Base-by-base conservation (phyloP, 2,329 filamentous ascomycete genomes). In the Aspergillus novofumigatus region DNA sequence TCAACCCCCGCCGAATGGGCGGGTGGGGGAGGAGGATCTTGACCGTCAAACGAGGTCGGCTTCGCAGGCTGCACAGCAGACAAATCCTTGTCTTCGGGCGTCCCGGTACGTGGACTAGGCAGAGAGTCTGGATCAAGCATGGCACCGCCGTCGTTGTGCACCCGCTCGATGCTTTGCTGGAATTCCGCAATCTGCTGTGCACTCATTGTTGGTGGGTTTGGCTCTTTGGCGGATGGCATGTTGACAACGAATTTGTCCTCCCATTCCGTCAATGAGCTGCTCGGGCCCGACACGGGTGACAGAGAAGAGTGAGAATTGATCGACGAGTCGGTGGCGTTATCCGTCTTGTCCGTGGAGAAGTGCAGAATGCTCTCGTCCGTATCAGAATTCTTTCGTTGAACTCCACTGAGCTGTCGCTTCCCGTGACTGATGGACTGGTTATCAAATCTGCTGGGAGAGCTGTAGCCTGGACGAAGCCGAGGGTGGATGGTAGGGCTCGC, bases 231-330 rank as follows among this genome's bases (percentile, higher is more conserved):
- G 21, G 73, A 72, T 4, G 75, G 75, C 74, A 77, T 78, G 51
- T 77, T 68, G 35, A 77, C 72, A 48, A 77, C 74, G 58, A 77
- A 77, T 62, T 66, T 68, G 56, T 78, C 75, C 52, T 74, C 72
- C 69, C 73, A 71, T 41, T 73, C 70, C 14, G 67, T 71, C 25
- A 68, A 62, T 0, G 69, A 72, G 28, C 65, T 67, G 21, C 69
- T 62, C 23, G 68, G 67, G 1, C 65, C 66, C 5, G 69, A 71
- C 10, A 72, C 56, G 17, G 68, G 69, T 6, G 69, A 74, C 8
- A 71, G 55, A 2, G 69, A 69, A 21, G 61, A 58, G 48, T 67
- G 59, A 17, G 69, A 74, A 17, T 61, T 59, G 38, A 62, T 59
- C n/a, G 67, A 67, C 1, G 68, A 70, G 44, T 65, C 59, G 2